Conservation (phyloP, 177 flowering plant species). For the Vitis hybrid region DNA sequence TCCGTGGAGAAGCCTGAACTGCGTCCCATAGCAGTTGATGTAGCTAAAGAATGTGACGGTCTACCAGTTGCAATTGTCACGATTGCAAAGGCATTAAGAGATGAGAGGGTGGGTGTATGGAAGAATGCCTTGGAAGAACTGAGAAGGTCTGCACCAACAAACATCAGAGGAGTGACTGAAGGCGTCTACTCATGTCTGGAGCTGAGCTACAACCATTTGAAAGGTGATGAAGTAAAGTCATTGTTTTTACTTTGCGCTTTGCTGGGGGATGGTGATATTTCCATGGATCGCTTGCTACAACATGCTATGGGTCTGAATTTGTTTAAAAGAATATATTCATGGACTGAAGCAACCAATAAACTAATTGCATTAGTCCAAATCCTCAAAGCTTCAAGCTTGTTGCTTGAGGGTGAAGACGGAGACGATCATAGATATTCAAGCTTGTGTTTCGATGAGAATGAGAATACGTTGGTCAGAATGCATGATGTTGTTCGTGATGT, state of each 20-base stretch:
- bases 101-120: constrained; percentile 10
- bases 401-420: neutral
- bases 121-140: constrained; percentile 24
- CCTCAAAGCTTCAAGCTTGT: constrained; percentile 17
- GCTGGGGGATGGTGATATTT: neutral
- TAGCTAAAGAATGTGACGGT: constrained; percentile 29
- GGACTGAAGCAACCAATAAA: neutral
- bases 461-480: neutral
- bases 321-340: neutral
- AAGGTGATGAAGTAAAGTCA: constrained; percentile 4
- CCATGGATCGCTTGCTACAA: constrained; percentile 3
- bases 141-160: neutral
- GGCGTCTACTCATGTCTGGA: constrained; percentile 8
- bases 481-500: constrained; percentile 24
- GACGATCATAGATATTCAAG: no score
- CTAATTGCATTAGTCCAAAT: neutral
- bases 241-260: constrained; percentile 21
- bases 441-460: no score
- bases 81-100: constrained; percentile 24
- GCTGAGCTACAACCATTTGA: constrained; percentile 15
- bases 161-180: neutral
- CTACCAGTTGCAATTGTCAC: constrained; percentile 32
- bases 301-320: constrained; percentile 12
- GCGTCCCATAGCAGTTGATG: constrained; percentile 7
- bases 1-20: neutral